Percentiles rank a stretch among this genome's conserved stretches.
These are phyloP conservation scores for Pleurotus salmoneostramineus DNA, from an alignment of 768 basidiomycete species.

Conservation along the genomic window DNA sequence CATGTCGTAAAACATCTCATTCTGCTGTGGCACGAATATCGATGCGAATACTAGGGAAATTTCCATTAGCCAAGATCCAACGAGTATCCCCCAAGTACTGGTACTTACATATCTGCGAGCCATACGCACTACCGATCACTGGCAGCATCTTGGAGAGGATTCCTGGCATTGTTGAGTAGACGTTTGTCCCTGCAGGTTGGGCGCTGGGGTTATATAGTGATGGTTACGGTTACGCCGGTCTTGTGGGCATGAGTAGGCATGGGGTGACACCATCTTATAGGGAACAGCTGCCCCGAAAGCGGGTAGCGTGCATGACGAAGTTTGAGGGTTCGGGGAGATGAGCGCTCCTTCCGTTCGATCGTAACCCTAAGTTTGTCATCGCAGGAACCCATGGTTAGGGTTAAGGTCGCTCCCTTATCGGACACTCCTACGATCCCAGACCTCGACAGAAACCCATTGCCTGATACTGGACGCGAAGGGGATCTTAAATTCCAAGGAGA, in stretches of 20 bases:
- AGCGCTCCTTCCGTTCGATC: slow-evolving; percentile 1
- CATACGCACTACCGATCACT: slow-evolving; percentile 43
- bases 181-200: no score
- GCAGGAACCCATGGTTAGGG: background rate
- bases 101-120: slow-evolving; percentile 40
- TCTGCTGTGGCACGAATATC: slow-evolving; percentile 61
- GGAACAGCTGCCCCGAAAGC: background rate
- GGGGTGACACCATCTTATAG: no score
- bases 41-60: slow-evolving; percentile 41
- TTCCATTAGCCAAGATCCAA: background rate
- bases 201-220: background rate
- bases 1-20: slow-evolving; percentile 66
- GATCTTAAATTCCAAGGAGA: background rate
- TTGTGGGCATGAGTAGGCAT: background rate
- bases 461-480: background rate
- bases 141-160: slow-evolving; percentile 53
- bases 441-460: background rate
- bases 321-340: background rate
- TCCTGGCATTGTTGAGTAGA: background rate
- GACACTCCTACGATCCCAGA: background rate
- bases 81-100: background rate
- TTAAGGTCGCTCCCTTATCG: background rate
- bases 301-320: background rate
- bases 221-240: background rate
- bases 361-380: background rate